Conservation (phyloP, 1,284 basidiomycete species). For the Volvariella surrecta region DNA sequence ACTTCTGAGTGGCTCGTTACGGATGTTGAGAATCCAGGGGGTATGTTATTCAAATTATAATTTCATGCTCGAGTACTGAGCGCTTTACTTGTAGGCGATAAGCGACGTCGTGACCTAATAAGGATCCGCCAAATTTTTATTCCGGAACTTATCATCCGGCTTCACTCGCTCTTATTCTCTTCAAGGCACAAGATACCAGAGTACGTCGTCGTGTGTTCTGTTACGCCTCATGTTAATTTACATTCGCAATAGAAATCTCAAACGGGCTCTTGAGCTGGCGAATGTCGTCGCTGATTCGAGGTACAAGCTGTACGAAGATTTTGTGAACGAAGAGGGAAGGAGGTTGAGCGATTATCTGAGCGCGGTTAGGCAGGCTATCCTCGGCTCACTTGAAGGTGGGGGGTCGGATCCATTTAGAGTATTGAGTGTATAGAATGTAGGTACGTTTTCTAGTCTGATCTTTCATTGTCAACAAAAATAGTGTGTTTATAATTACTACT, state of each 20-base stretch:
- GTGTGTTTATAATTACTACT: too few relatives aligned
- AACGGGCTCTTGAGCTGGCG: slow-evolving; percentile 67
- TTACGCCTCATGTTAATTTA: slow-evolving; percentile 2
- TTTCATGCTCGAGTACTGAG: background rate
- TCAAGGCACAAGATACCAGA: slow-evolving; percentile 59
- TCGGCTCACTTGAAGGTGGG: slow-evolving; percentile 64
- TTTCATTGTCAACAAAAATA: too few relatives aligned
- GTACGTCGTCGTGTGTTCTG: slow-evolving; percentile 37
- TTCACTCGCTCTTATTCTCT: slow-evolving; percentile 70
- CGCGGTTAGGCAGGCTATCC: slow-evolving; percentile 58
- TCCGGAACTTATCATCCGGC: slow-evolving; percentile 83
- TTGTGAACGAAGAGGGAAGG: slow-evolving; percentile 51
- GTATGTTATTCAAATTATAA: slow-evolving; percentile 20
- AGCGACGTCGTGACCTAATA: slow-evolving; percentile 59
- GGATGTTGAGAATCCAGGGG: slow-evolving; percentile 34
- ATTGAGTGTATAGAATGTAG: slow-evolving; percentile 19
- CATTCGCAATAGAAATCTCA: slow-evolving; percentile 58
- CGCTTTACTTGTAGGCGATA: slow-evolving; percentile 33
- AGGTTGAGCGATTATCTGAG: slow-evolving; percentile 63
- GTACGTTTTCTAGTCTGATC: too few relatives aligned
- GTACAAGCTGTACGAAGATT: slow-evolving; percentile 84
- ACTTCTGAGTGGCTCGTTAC: slow-evolving; percentile 69
- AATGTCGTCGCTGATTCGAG: slow-evolving; percentile 87
- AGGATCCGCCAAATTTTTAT: slow-evolving; percentile 86
- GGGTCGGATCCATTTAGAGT: slow-evolving; percentile 66